Evolutionary conservation across 306 rosid genomes (phyloP).

Genomic region (Quillaja saponaria): DNA sequence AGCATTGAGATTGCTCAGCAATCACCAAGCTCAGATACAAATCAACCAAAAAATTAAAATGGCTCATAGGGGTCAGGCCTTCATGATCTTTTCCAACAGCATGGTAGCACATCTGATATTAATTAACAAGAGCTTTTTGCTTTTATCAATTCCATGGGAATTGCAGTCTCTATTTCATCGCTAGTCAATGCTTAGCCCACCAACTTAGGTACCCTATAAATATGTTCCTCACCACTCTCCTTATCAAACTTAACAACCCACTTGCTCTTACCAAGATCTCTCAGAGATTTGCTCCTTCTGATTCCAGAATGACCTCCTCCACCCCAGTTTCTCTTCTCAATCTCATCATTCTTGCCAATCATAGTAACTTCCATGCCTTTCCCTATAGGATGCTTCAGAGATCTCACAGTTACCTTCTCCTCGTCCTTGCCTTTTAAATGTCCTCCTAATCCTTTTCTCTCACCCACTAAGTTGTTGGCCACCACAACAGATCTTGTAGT

Average conservation of each 20-base stretch:
- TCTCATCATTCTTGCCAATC: conserved; percentile 38
- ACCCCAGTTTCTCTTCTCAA: conserved; percentile 20
- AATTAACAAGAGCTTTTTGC: background rate
- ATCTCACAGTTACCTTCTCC: conserved; percentile 50
- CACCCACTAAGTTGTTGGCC: conserved; percentile 51
- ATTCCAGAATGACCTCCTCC: conserved; percentile 5
- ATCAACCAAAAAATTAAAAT: background rate
- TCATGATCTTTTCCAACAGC: background rate
- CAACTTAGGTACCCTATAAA: conserved; percentile 46
- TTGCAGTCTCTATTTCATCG: background rate
- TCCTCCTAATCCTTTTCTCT: conserved; percentile 40
- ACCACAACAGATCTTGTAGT: conserved; percentile 57
- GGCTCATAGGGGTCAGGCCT: conserved; percentile 2
- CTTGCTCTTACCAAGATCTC: conserved; percentile 44
- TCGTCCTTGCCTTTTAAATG: conserved; percentile 37
- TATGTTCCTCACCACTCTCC: conserved; percentile 71
- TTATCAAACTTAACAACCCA: conserved; percentile 65
- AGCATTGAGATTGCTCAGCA: conserved; percentile 4
- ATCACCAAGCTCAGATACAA: conserved; percentile 1
- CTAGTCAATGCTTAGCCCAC: conserved; percentile 8
- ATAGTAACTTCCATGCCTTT: conserved; percentile 57
- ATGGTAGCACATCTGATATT: conserved; percentile 17
- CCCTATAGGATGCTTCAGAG: conserved; percentile 53
- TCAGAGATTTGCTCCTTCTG: conserved; percentile 12
- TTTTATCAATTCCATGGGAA: background rate